These are phyloP conservation scores for Dictyostelium purpureum DNA, from an alignment of 78 protist genomes.

Conservation along the genomic window DNA sequence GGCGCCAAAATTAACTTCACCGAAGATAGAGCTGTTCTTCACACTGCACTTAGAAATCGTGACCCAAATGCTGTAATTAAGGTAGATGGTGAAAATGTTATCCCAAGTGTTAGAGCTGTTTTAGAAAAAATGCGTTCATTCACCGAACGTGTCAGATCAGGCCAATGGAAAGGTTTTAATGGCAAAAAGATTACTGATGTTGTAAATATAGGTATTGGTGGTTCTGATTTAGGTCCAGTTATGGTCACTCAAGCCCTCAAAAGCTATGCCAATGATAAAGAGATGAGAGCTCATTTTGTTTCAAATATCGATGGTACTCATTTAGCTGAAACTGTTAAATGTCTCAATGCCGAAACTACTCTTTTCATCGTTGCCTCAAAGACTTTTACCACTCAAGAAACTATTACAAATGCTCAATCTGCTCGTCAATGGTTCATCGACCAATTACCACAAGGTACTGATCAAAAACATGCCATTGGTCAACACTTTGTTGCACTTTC, in stretches of 20 bases:
- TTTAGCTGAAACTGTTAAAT: conserved; percentile 85
- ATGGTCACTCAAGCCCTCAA: conserved; percentile 96
- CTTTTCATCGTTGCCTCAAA: conserved; percentile 95
- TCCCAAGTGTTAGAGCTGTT: conserved; percentile 89
- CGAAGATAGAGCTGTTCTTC: conserved; percentile 96
- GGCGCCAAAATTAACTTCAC: conserved; percentile 96
- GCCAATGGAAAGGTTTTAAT: conserved; percentile 92
- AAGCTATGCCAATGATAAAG: conserved; percentile 80
- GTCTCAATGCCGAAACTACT: conserved; percentile 89
- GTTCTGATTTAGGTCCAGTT: conserved; percentile 97
- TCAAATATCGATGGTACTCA: conserved; percentile 98
- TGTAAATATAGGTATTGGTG: conserved; percentile 97
- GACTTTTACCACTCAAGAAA: conserved; percentile 98
- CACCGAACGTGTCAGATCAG: conserved; percentile 86
- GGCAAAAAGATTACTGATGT: conserved; percentile 94
- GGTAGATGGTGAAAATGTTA: conserved; percentile 96
- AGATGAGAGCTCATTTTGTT: conserved; percentile 88
- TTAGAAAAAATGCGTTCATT: conserved; percentile 80
- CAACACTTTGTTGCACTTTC: conserved; percentile 98
- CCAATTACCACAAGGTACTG: not conserved
- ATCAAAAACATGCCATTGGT: conserved; percentile 79
- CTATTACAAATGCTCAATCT: conserved; percentile 95
- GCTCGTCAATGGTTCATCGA: conserved; percentile 90
- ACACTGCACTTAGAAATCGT: conserved; percentile 94
- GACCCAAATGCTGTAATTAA: conserved; percentile 60